Base-by-base conservation (phyloP, 1,284 basidiomycete species). In the Paramarasmius palmivorus region DNA sequence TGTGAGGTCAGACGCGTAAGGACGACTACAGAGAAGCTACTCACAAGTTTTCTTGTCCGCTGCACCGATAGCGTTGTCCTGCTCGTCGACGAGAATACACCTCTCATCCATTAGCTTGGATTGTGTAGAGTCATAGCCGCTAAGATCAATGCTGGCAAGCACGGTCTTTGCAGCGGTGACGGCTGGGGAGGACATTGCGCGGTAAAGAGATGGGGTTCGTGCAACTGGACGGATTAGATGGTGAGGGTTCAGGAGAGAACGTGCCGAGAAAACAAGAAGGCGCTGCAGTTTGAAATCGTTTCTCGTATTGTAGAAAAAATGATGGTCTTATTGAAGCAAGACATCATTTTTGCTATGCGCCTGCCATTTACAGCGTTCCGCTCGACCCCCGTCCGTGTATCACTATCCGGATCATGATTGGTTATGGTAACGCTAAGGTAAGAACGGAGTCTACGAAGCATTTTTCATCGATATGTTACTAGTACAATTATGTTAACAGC, bases 11-110 rank as follows among this genome's bases (percentile, higher is more conserved):
- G 19, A 25, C 32, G 1, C 25, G 19, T n/a, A n/a, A 10, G 44
- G 8, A 26, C 12, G 44, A 32, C 7, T 49, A 36, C 40, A 29
- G 25, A 15, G 41, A 45, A n/a, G 48, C 38, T 42, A 14, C 89
- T 63, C 65, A 93, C 96, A 99, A 45, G 92, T 95, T 76, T 99
- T 99, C 79, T 99, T 99, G 72, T 94, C 92, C 57, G 90, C 85
- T 54, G 96, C 94, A 41, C 95, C 95, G 56, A 95, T 89, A 2
- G 89, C 85, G 50, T 81, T 81, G 69, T 98, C 95, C 55, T 98
- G 75, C 63, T 93, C 88, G 66, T 95, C 92, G 32, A 98, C 91
- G 40, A 99, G 82, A 68, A 99, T 99, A 68, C 97, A 97, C 56
- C 93, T 79, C 73, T 99, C 97, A 63, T 97, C 93, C 97, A 99